Percentiles rank a stretch among this genome's conserved stretches.
Evolutionary conservation across 345 rosid species (phyloP).

Genomic region (Conringia planisiliqua): DNA sequence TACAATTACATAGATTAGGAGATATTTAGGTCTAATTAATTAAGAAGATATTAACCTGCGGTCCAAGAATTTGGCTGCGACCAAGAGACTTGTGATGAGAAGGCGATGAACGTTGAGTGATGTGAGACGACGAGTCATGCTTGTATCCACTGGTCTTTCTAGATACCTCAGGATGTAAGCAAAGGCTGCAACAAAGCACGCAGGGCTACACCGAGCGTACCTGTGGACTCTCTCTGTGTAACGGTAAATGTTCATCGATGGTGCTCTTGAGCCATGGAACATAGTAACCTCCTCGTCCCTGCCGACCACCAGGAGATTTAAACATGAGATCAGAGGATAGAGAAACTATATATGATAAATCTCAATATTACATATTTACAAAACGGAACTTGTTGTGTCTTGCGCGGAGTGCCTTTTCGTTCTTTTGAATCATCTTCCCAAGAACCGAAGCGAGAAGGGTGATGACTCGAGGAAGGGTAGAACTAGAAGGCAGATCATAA

Average conservation of each 20-base stretch:
- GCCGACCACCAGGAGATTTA: constrained; percentile 2
- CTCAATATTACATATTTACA: not conserved
- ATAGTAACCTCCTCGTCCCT: constrained; percentile 28
- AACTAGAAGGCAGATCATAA: constrained; percentile 10
- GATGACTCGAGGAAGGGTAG: constrained; percentile 28
- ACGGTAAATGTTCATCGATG: constrained; percentile 19
- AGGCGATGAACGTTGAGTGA: constrained; percentile 46
- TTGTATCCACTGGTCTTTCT: constrained; percentile 18
- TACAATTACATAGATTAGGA: not conserved
- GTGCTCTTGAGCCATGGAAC: constrained; percentile 35
- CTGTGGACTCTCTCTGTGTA: constrained; percentile 35
- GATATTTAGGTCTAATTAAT: not conserved
- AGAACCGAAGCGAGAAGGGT: constrained; percentile 31
- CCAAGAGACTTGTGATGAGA: constrained; percentile 39
- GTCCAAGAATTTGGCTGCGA: constrained; percentile 44
- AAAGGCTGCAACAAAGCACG: constrained; percentile 34
- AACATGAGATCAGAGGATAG: not conserved
- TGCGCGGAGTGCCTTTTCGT: not conserved
- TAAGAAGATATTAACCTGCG: constrained; percentile 32
- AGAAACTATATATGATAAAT: not conserved
- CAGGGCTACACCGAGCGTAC: constrained; percentile 34
- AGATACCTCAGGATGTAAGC: constrained; percentile 38
- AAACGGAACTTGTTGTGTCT: constrained; percentile 28
- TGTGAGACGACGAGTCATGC: constrained; percentile 26
- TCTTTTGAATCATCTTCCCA: constrained; percentile 28